These are phyloP conservation scores for Solanum chmielewskii DNA, from an alignment of 257 asterid species.

Conservation along the genomic window DNA sequence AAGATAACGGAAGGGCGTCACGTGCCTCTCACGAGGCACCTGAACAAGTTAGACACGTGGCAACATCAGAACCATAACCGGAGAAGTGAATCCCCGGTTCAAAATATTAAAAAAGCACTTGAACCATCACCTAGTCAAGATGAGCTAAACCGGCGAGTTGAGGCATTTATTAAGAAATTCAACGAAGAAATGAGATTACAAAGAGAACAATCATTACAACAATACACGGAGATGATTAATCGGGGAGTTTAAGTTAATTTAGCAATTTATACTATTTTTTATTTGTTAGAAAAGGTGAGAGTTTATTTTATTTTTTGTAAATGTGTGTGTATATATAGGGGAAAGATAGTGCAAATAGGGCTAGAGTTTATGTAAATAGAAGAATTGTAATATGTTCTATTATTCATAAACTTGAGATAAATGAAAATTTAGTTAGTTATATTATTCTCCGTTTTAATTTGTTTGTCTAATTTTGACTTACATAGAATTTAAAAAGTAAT, in stretches of 20 bases:
- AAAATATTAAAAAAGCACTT: not conserved
- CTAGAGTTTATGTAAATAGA: not conserved
- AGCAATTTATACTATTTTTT: not conserved
- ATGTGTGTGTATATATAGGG: not conserved
- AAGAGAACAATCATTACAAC: conserved; percentile 51
- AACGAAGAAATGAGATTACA: conserved; percentile 68
- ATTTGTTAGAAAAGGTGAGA: not conserved
- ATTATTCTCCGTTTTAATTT: not conserved
- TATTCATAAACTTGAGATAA: not conserved
- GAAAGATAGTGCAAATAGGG: not conserved
- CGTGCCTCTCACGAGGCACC: conserved; percentile 9
- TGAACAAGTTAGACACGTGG: not conserved
- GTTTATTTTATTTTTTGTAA: not conserved
- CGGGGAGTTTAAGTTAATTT: conserved; percentile 22
- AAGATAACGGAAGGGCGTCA: conserved; percentile 16
- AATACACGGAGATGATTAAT: conserved; percentile 39
- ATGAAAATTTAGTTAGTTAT: too few relatives aligned
- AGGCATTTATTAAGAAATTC: conserved; percentile 49
- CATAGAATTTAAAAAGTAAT: not conserved
- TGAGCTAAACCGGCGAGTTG: conserved; percentile 60
- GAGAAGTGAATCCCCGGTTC: conserved; percentile 6
- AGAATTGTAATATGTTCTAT: not conserved
- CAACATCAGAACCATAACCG: conserved; percentile 17
- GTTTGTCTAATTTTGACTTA: not conserved
- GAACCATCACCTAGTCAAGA: conserved; percentile 56